Conservation (phyloP, 1,284 basidiomycete genomes). For the Irpex sp. region DNA sequence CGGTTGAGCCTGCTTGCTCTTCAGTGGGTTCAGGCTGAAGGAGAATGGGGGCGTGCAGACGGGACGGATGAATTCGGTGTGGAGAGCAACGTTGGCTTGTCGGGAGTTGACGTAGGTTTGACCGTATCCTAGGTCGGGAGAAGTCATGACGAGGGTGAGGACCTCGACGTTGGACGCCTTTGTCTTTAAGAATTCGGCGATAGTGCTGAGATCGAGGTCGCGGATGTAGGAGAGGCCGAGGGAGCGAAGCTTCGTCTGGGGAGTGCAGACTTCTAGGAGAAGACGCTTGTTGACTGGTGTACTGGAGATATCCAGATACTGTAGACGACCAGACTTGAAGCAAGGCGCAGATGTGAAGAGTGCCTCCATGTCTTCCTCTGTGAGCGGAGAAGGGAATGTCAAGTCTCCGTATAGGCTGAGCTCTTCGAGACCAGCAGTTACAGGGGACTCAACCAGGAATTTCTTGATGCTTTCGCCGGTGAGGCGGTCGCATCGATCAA, state of each 20-base stretch:
- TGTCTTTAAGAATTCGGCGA: slow-evolving; percentile 67
- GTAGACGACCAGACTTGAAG: slow-evolving; percentile 72
- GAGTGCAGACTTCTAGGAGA: slow-evolving; percentile 53
- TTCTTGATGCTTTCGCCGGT: slow-evolving; percentile 76
- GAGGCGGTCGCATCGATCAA: slow-evolving; percentile 86
- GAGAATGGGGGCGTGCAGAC: slow-evolving; percentile 78
- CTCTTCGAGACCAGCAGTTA: slow-evolving; percentile 66
- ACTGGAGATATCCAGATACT: slow-evolving; percentile 90
- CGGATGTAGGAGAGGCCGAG: slow-evolving; percentile 88
- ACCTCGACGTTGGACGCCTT: slow-evolving; percentile 83
- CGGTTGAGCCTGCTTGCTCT: slow-evolving; percentile 34
- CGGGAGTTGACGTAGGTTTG: slow-evolving; percentile 37
- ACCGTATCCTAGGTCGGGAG: slow-evolving; percentile 68
- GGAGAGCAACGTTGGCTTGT: slow-evolving; percentile 61
- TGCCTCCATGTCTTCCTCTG: slow-evolving; percentile 61
- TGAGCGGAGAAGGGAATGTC: slow-evolving; percentile 82
- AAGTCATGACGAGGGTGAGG: slow-evolving; percentile 78
- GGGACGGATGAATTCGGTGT: slow-evolving; percentile 72
- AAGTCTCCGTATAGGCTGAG: slow-evolving; percentile 88
- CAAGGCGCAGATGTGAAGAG: slow-evolving; percentile 80
- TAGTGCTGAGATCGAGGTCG: slow-evolving; percentile 59
- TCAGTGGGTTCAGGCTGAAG: slow-evolving; percentile 41
- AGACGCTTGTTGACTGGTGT: slow-evolving; percentile 66
- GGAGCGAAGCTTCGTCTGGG: slow-evolving; percentile 79
- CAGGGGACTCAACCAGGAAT: slow-evolving; percentile 71